These are phyloP conservation scores for Colletotrichum cordylinicola DNA, from an alignment of 2,329 filamentous ascomycete species.

Conservation along the genomic window DNA sequence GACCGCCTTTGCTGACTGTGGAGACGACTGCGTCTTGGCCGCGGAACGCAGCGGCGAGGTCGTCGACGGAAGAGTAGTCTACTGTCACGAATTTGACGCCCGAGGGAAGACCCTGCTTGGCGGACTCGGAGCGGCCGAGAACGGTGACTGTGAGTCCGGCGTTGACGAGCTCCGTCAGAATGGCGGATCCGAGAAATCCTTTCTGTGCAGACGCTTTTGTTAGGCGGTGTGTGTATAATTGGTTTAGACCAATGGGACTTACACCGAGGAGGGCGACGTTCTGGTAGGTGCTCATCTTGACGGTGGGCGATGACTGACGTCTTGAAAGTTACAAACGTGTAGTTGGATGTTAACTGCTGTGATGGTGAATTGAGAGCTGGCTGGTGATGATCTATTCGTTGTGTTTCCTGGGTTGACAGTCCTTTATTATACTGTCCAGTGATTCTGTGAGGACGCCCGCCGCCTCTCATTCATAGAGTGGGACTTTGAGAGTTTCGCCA, in stretches of 20 bases:
- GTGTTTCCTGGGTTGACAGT: not conserved
- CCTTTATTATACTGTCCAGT: not conserved
- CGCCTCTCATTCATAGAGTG: not conserved
- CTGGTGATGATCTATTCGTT: not conserved
- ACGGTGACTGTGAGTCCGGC: constrained; percentile 57
- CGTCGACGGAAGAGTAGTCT: constrained; percentile 27
- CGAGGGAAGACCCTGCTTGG: not conserved
- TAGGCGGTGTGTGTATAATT: not conserved
- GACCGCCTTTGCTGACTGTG: constrained; percentile 41
- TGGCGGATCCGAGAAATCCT: constrained; percentile 44
- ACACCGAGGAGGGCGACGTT: constrained; percentile 17
- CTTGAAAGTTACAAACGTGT: not conserved
- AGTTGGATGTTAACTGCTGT: not conserved
- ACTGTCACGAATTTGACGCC: not conserved
- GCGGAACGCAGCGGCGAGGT: constrained; percentile 51
- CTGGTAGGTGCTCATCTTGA: constrained; percentile 1
- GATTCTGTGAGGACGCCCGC: not conserved
- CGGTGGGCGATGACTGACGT: not conserved
- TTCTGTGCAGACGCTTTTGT: constrained; percentile 26
- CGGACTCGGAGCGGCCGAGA: constrained; percentile 50
- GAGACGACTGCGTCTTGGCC: constrained; percentile 66
- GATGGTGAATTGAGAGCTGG: not conserved
- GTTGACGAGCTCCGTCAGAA: constrained; percentile 41
- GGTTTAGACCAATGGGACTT: not conserved
- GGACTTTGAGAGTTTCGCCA: not conserved